Base-by-base conservation (phyloP, 768 basidiomycete genomes). In the Podaxis sp. region DNA sequence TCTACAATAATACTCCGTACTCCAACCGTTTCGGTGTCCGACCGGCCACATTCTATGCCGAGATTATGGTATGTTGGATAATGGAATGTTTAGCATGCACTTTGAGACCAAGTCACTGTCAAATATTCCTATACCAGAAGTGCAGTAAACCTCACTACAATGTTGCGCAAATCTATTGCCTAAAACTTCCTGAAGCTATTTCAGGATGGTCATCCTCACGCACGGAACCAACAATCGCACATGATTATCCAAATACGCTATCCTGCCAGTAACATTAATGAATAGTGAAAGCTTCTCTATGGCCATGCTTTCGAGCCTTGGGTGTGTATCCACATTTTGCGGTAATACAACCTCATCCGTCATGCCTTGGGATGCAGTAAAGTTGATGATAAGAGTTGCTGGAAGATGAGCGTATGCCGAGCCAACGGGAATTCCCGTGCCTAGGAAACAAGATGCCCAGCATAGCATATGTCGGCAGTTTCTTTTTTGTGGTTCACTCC, bases 351-450 rank as follows among this genome's bases (percentile, higher is more conserved):
- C 16, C 7, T 7, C 1, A 10, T 51, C 48, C 37, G 73, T 44
- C 57, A 87, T 89, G 85, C 80, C 86, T 74, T 88, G 87, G 82
- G 76, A 81, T 35, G 59, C 62, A n/a, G 79, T 86, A 62, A 76
- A 75, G 64, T 74, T 87, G 28, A 88, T 71, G 83, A 86, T 63
- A 56, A 59, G 77, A 61, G 3, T 7, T 13, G 13, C 11, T n/a
- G 21, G 48, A 48, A 14, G 53, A n/a, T 25, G 16, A 14, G 28
- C 13, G n/a, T 44, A 28, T n/a, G 7, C 14, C 23, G 35, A n/a
- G 35, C 55, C 55, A 28, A 58, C 35, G 14, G n/a, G 16, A 5
- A 37, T 46, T 44, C 5, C 51, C 0, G 9, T 9, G 18, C 28
- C 10, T 47, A 86, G 82, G 83, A 4, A 70, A 76, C 53, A 66